These are phyloP conservation scores for Hagleromyces aurorensis DNA, from an alignment of 805 yeast species.

Conservation along the genomic window DNA sequence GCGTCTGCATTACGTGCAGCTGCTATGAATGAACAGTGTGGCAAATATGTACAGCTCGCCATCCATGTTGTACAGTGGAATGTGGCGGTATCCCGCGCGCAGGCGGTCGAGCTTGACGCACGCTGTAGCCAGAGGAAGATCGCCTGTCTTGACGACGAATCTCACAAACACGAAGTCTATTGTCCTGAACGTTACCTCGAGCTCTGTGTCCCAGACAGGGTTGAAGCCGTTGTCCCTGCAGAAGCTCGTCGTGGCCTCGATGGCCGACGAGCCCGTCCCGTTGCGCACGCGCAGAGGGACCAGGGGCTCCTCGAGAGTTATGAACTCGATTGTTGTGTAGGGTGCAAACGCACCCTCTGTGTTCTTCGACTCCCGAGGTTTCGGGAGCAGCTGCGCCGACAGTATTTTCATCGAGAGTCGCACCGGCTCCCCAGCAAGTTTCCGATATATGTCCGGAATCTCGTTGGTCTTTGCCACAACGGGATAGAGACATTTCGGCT, in stretches of 20 bases:
- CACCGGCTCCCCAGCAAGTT: conserved; percentile 11
- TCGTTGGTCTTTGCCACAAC: conserved; percentile 20
- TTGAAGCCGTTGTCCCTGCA: conserved; percentile 73
- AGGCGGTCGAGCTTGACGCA: conserved; percentile 56
- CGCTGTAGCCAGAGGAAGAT: conserved; percentile 45
- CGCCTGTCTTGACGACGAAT: conserved; percentile 41
- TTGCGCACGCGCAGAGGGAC: conserved; percentile 19
- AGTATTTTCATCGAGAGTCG: conserved; percentile 40
- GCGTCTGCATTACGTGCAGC: conserved; percentile 6
- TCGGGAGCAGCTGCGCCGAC: conserved; percentile 83
- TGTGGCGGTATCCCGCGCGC: conserved; percentile 73
- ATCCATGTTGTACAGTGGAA: conserved; percentile 64
- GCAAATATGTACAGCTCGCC: conserved; percentile 74
- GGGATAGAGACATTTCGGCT: conserved; percentile 47
- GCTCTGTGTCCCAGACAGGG: conserved; percentile 67
- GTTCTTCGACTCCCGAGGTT: conserved; percentile 44
- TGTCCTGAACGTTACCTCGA: conserved; percentile 36
- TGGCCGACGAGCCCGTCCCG: conserved; percentile 13
- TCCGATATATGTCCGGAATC: conserved; percentile 17
- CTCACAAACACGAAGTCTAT: conserved; percentile 47
- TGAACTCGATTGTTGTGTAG: conserved; percentile 19
- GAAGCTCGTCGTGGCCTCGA: conserved; percentile 19
- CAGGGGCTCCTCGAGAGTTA: conserved; percentile 13
- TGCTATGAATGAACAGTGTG: conserved; percentile 41
- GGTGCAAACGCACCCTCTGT: conserved; percentile 17